These are phyloP conservation scores for Mycena metata DNA, from an alignment of 768 basidiomycete genomes.

Conservation along the genomic window DNA sequence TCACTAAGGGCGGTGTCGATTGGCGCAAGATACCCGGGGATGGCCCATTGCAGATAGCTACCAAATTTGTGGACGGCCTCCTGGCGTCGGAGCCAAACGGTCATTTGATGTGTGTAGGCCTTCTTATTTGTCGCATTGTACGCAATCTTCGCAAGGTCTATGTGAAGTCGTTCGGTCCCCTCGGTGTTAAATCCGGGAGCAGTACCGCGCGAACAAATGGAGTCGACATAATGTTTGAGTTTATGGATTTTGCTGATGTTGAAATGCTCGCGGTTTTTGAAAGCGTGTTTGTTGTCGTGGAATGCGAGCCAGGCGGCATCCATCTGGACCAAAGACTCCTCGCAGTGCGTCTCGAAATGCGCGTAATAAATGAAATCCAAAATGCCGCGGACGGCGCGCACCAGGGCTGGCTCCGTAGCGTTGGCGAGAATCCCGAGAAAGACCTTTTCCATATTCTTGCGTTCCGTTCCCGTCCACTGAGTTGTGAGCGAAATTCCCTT, in stretches of 20 bases:
- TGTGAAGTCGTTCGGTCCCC: slow-evolving; percentile 49
- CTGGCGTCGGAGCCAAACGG: slow-evolving; percentile 47
- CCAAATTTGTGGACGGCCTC: slow-evolving; percentile 38
- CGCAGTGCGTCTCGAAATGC: slow-evolving; percentile 40
- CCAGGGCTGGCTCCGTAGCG: no score
- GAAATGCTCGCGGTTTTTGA: slow-evolving; percentile 46
- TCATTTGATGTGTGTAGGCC: slow-evolving; percentile 53
- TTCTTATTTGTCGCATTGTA: slow-evolving; percentile 42
- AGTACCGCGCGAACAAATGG: slow-evolving; percentile 43
- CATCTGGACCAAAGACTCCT: slow-evolving; percentile 40
- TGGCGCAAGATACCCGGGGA: slow-evolving; percentile 29
- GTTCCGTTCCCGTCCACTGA: no score
- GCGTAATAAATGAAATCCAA: slow-evolving; percentile 50
- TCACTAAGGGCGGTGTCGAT: no score
- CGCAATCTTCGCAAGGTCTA: slow-evolving; percentile 48
- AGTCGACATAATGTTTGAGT: slow-evolving; percentile 44
- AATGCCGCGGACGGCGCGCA: slow-evolving; percentile 41
- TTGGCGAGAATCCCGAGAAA: no score
- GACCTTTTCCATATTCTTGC: no score
- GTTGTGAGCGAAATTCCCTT: slow-evolving; percentile 50
- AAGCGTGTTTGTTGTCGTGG: slow-evolving; percentile 45
- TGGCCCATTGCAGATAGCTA: slow-evolving; percentile 25
- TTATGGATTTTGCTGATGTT: slow-evolving; percentile 54
- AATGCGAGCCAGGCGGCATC: slow-evolving; percentile 39
- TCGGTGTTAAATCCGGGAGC: slow-evolving; percentile 48